Evolutionary conservation across 78 protist species (phyloP), one percentile per base, ranked within the genome.

Genomic region (Acrasis kona): DNA sequence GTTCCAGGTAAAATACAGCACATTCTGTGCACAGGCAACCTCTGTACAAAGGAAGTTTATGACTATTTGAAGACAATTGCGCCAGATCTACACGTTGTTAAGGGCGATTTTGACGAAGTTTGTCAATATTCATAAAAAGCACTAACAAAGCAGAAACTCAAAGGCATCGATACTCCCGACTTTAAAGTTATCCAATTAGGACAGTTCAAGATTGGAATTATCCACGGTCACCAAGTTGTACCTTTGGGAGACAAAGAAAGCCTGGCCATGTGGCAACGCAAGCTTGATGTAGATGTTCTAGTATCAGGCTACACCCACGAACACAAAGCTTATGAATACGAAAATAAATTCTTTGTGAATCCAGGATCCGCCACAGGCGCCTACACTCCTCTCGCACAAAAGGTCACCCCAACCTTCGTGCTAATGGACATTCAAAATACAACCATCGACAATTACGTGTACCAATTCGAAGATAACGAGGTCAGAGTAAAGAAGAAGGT

Each of bases 331-430:
- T 73, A 35, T 29, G 92, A 84, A 40, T 2, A 65, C 35, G 95
- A 94, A 32, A 95, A 94, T 30, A 70, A 79, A 37, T 74, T 96
- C 65, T 87, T 97, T 41, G 38, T 97, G 72, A 97, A 96, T 80
- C 99, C 99, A 1, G 99, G 99, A 6, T 87, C 97, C 0, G 95
- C 92, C n/a, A 97, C 99, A 36, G 98, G 98, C 32, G 92, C 98
- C 0, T 95, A 66, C 81, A 72, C 81, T 38, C 57, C 80, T 34
- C n/a, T 90, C 50, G 7, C 10, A 69, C 84, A 88, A 19, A 92
- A 96, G 4, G 89, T 75, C 30, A 69, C 66, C 5, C 98, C 99
- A 7, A 79, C 92, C 5, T 96, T 96, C 42, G 91, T 91, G 30
- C 89, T 96, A 41, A 92, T 96, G 96, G 98, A 96, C 73, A 68